Evolutionary conservation across 129 eudicot species (phyloP), one percentile per base, ranked within the genome.

Genomic region (Tanacetum coccineum): DNA sequence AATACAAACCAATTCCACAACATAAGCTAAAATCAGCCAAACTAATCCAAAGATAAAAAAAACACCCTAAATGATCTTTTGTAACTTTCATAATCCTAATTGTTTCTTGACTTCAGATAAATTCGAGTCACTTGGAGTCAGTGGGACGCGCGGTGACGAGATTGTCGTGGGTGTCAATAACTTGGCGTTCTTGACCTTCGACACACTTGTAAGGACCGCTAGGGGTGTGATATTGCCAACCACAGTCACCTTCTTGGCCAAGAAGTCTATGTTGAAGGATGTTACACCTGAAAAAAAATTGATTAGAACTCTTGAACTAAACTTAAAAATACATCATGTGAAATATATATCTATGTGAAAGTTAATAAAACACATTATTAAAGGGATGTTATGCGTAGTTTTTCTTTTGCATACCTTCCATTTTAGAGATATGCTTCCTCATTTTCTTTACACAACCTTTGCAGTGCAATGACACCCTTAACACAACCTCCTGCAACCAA

Each of bases 401-500:
- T 36, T 36, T 36, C 9, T 36, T 7, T 36, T 26, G 3, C 69
- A 53, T 55, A 89, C 96, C 95, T 81, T 83, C 79, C 98, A 92
- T 88, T 84, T 83, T 80, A 51, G 96, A 88, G 48, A 92, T 70
- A 69, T 92, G 98, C 66, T 92, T 91, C 67, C 88, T 83, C 96
- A 91, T 83, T 59, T 91, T 91, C 45, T 69, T 85, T 68, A 83
- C 98, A 63, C 98, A 92, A 13, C 98, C 98, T 84, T 65, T 92
- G 82, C 98, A 92, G 72, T 92, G 98, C 28, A 92, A 66, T 25
- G 98, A 92, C 74, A 92, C 98, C 67, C 94, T 83, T 42, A 92
- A 67, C 66, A 92, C 98, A 61, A 92, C 96, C 32, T 83, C 95
- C 98, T 92, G 98, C 82, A 76, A 61, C 45, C 62, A 62, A 56